phyloP scores from a whole-genome alignment of 345 rosid genomes.

The Brassica nigra region DNA sequence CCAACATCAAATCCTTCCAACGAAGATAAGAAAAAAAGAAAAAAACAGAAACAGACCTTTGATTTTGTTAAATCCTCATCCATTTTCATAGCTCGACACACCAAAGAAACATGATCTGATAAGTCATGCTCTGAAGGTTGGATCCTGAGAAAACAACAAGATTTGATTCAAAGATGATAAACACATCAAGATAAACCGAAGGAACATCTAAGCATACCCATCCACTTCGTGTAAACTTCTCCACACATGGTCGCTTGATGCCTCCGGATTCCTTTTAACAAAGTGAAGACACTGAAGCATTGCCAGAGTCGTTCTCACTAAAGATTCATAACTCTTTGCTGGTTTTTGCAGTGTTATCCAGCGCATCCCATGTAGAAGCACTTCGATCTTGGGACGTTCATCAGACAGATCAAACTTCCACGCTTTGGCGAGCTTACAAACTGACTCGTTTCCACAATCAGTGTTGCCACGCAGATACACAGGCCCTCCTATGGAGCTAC shows the following conservation, averaged over 20 bases:
- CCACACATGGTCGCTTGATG: constrained; percentile 4
- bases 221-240: neutral
- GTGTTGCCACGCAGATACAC: constrained; percentile 16
- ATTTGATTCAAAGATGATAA: neutral
- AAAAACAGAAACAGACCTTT: constrained; percentile 45
- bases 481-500: neutral
- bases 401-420: constrained; percentile 29
- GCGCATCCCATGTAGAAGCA: constrained; percentile 13
- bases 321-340: constrained; percentile 22
- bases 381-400: constrained; percentile 14
- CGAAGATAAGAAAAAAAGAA: constrained; percentile 15
- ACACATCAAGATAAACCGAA: neutral
- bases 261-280: constrained; percentile 16
- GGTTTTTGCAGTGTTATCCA: constrained; percentile 21
- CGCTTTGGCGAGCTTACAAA: constrained; percentile 20
- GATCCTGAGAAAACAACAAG: constrained; percentile 27
- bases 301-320: constrained; percentile 2
- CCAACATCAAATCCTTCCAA: neutral
- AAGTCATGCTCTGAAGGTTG: constrained; percentile 56
- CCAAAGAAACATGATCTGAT: constrained; percentile 48
- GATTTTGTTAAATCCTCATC: constrained; percentile 53
- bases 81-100: constrained; percentile 51
- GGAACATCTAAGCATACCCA: constrained; percentile 21
- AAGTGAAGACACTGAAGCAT: constrained; percentile 28
- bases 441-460: neutral